Evolutionary conservation across 2,329 filamentous ascomycete species (phyloP), one percentile per base, ranked within the genome.

Genomic region (Gnomoniopsis sp.): DNA sequence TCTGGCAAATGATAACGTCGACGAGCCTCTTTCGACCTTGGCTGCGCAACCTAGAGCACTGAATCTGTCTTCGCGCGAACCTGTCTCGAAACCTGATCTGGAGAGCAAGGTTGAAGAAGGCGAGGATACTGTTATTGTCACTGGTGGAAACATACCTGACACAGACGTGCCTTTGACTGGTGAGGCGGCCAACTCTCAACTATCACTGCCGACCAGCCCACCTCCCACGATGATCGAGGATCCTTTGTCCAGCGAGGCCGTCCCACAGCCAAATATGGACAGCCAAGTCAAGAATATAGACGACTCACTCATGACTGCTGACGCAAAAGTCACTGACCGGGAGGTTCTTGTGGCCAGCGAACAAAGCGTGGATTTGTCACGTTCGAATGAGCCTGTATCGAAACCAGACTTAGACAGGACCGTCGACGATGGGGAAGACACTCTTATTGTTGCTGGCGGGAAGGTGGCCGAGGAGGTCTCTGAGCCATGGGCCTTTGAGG

Each of bases 291-390:
- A 21, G n/a, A 53, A 49, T 8, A 47, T 14, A 14, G 52, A 44
- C 14, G 30, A 33, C 10, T 34, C 38, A 44, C 3, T 61, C 36
- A 6, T 55, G 48, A 21, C 36, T 52, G 34, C 49, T 46, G 34
- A 23, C 33, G 23, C 58, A 47, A 22, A 61, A 62, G 48, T 55
- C 55, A 26, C 49, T 17, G 41, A 44, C 3, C 41, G 61, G 14
- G 19, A 34, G 36, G 30, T 58, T 52, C 21, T 55, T 19, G 23
- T 60, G 33, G 19, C 60, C 62, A 62, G 46, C 33, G n/a, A 41
- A 14, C 19, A 19, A 38, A 33, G 21, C 15, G 14, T 11, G 21
- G 30, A 48, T 52, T n/a, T 44, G 48, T 10, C 30, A 46, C n/a
- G 36, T 44, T 36, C 22, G 4, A 19, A 15, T 14, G 56, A 48